A percentile compares a stretch with the other conserved stretches of the same genome.
Evolutionary conservation across 352 stramenopile species (phyloP).

Genomic region (Phytophthora fragariaefolia): DNA sequence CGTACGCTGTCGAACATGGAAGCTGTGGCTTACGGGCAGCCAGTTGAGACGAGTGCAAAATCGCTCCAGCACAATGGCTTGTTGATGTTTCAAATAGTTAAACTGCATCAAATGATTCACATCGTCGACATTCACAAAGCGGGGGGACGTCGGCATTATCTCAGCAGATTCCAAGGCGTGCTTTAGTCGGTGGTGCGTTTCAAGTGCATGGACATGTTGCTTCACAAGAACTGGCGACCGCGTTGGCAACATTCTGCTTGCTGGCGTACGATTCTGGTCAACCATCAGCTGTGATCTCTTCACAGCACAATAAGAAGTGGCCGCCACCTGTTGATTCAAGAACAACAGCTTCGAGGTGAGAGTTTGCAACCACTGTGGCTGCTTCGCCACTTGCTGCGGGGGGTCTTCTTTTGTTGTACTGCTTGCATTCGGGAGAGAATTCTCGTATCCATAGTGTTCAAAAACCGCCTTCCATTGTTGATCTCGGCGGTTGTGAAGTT

Average conservation of each 20-base stretch:
- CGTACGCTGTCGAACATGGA: conserved; percentile 62
- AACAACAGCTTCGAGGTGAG: conserved; percentile 22
- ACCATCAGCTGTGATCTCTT: conserved; percentile 11
- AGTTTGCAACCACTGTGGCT: conserved; percentile 18
- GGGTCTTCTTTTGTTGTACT: neutral
- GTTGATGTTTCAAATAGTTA: conserved; percentile 29
- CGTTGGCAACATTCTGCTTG: neutral
- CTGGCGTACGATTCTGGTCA: neutral
- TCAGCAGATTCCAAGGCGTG: conserved; percentile 7
- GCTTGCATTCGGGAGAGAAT: conserved; percentile 2
- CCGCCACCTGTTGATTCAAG: conserved; percentile 23
- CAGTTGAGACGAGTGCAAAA: conserved; percentile 52
- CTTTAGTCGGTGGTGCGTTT: conserved; percentile 36
- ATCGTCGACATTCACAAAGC: conserved; percentile 27
- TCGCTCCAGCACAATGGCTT: conserved; percentile 40
- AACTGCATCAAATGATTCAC: conserved; percentile 48
- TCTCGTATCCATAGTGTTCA: conserved; percentile 38
- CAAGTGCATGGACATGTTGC: conserved; percentile 21
- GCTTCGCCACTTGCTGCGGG: neutral
- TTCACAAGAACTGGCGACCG: conserved; percentile 23
- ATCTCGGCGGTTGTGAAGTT: conserved; percentile 39
- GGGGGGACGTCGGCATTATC: neutral
- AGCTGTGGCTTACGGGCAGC: conserved; percentile 58
- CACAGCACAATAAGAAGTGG: conserved; percentile 21
- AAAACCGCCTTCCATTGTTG: conserved; percentile 49